These are phyloP conservation scores for Brettanomyces naardenensis DNA, from an alignment of 805 yeast species.

Conservation along the genomic window DNA sequence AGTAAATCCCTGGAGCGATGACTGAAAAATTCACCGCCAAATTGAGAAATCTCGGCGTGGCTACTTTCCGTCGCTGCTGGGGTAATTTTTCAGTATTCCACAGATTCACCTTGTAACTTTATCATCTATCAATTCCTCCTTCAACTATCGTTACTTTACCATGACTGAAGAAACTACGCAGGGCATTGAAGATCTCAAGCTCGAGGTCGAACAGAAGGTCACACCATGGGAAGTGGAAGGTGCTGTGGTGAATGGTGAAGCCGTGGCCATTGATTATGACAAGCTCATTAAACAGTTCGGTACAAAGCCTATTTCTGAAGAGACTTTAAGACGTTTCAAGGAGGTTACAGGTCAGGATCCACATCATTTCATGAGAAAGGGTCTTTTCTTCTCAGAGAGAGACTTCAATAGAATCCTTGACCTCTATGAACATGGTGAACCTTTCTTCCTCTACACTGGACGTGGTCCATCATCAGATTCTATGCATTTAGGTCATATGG, in stretches of 20 bases:
- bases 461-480: constrained; percentile 94
- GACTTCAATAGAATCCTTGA: constrained; percentile 73
- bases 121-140: no score
- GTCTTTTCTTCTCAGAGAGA: constrained; percentile 88
- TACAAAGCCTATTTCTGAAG: constrained; percentile 61
- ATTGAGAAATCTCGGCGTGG: no score
- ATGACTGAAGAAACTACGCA: no score
- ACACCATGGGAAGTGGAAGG: constrained; percentile 99
- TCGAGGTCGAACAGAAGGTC: constrained; percentile 42
- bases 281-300: constrained; percentile 85
- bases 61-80: no score
- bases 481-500: constrained; percentile 95
- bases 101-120: no score
- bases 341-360: constrained; percentile 84
- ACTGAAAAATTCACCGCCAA: no score
- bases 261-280: constrained; percentile 88
- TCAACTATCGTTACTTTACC: no score
- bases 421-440: constrained; percentile 89
- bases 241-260: constrained; percentile 89
- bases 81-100: no score
- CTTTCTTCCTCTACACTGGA: constrained; percentile 92
- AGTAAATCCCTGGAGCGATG: no score
- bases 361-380: constrained; percentile 83
- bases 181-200: constrained; percentile 13
- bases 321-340: constrained; percentile 67